A percentile compares a stretch with the other conserved stretches of the same genome.
These are phyloP conservation scores for Suaeda aralocaspica DNA, from an alignment of 148 eudicot species.

Conservation along the genomic window DNA sequence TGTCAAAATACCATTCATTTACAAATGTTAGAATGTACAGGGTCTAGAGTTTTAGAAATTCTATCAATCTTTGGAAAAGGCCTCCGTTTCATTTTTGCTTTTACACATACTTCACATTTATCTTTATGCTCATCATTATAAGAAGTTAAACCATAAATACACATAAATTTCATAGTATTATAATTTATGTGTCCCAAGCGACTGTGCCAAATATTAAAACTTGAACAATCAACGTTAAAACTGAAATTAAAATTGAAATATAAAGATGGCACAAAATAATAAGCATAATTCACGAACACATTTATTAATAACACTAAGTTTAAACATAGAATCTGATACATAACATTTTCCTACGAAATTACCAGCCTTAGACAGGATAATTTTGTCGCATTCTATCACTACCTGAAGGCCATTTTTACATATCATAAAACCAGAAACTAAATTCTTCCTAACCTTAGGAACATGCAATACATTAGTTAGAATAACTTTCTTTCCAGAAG, in stretches of 20 bases:
- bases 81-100: conserved; percentile 6
- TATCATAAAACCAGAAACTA: conserved; percentile 8
- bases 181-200: not conserved
- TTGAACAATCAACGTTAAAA: not conserved
- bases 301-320: conserved; percentile 3
- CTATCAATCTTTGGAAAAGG: not conserved
- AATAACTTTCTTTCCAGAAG: conserved; percentile 10
- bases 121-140: conserved; percentile 3
- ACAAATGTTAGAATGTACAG: conserved; percentile 7
- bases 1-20: not conserved
- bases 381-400: conserved; percentile 13
- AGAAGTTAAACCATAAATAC: not conserved
- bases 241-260: conserved; percentile 3
- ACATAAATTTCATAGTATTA: not conserved
- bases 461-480: conserved; percentile 19
- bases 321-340: conserved; percentile 14
- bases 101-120: conserved; percentile 10
- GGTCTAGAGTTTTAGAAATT: not conserved
- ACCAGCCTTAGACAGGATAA: not conserved
- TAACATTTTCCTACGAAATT: not conserved
- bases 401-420: conserved; percentile 5
- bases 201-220: not conserved
- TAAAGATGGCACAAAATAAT: not conserved
- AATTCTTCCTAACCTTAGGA: conserved; percentile 6
- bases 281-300: conserved; percentile 13